A percentile compares a stretch with the other conserved stretches of the same genome.
Evolutionary conservation across 371 early-diverging fungal genomes (phyloP).

Genomic region (Basidiobolus meristosporus): DNA sequence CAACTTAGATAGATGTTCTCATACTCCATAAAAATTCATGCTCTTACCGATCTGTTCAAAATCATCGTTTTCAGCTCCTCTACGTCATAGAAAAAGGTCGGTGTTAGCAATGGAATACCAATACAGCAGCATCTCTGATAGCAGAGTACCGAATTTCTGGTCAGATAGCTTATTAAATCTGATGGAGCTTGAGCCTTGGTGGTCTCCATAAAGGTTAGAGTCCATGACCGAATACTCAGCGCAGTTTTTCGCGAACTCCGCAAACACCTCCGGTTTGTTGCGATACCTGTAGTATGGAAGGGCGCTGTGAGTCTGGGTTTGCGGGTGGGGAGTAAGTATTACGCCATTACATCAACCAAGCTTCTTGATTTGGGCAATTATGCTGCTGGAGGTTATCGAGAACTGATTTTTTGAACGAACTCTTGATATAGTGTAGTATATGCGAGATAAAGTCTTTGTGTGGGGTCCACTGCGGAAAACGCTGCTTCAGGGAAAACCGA

Average conservation of each 20-base stretch:
- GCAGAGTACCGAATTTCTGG: conserved; percentile 29
- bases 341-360: conserved; percentile 45
- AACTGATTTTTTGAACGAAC: conserved; percentile 58
- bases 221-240: conserved; percentile 59
- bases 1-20: no score
- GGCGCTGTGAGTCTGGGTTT: background rate
- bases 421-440: conserved; percentile 66
- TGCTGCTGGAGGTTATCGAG: conserved; percentile 44
- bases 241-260: conserved; percentile 57
- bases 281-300: conserved; percentile 17
- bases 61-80: no score
- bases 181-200: conserved; percentile 31
- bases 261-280: conserved; percentile 43
- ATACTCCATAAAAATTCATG: no score
- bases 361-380: conserved; percentile 50
- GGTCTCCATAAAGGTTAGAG: conserved; percentile 38
- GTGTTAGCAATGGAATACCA: no score
- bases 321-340: background rate
- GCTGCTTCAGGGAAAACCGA: conserved; percentile 40
- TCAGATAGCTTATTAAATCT: conserved; percentile 31
- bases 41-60: no score
- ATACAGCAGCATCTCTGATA: no score
- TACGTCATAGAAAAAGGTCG: no score
- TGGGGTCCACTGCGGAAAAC: conserved; percentile 66
- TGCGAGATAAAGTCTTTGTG: conserved; percentile 65